phyloP scores from a whole-genome alignment of 768 basidiomycete genomes.

The Pleurotus djamor region DNA sequence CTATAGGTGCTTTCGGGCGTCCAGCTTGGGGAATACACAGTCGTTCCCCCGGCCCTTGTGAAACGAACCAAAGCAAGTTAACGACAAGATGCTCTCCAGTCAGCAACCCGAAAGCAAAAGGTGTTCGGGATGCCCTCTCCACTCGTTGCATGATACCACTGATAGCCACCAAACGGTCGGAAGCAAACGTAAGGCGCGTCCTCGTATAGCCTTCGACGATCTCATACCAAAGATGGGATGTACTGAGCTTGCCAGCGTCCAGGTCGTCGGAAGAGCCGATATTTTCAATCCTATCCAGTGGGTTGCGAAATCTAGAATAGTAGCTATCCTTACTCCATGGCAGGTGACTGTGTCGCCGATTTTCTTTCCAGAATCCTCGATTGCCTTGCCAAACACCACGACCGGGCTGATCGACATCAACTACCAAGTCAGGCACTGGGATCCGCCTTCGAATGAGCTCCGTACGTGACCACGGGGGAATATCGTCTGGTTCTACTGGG shows the following conservation, averaged over 20 bases:
- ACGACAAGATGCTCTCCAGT: not conserved
- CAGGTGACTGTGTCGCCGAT: not conserved
- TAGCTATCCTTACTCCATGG: not conserved
- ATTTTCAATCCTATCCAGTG: not conserved
- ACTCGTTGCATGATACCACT: not conserved
- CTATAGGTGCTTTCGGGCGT: no score
- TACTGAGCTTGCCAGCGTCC: not conserved
- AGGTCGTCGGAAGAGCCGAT: not conserved
- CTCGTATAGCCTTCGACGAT: not conserved
- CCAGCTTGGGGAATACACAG: not conserved
- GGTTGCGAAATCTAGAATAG: not conserved
- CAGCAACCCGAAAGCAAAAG: not conserved
- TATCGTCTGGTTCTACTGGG: not conserved
- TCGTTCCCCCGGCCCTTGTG: not conserved
- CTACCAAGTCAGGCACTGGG: not conserved
- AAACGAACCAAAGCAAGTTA: not conserved
- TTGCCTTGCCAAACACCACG: not conserved
- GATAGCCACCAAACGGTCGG: not conserved
- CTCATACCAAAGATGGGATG: not conserved
- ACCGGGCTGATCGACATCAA: not conserved
- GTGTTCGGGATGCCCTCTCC: not conserved
- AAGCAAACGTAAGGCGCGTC: not conserved
- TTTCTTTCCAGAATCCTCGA: not conserved
- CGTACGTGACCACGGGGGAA: not conserved
- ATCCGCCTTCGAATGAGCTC: not conserved